phyloP scores from a whole-genome alignment of 805 yeast species.

The Suhomyces sp. region DNA sequence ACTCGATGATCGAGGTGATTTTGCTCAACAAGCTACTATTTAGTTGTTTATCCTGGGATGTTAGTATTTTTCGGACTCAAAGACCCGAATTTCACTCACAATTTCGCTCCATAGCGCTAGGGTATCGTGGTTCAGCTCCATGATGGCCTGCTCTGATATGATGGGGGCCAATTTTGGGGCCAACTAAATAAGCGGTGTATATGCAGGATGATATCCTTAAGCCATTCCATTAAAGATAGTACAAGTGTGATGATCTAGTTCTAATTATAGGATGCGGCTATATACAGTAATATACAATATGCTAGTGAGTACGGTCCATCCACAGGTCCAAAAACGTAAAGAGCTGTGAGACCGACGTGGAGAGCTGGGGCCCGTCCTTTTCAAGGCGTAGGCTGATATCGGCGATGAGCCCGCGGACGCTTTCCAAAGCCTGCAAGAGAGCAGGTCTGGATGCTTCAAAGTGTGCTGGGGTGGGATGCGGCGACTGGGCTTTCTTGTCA shows the following conservation, averaged over 20 bases:
- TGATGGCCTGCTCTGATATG: background rate
- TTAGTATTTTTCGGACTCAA: constrained; percentile 7
- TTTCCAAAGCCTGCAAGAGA: constrained; percentile 1
- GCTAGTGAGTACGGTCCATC: constrained; percentile 12
- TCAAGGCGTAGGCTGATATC: constrained; percentile 31
- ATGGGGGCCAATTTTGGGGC: background rate
- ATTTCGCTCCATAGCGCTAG: constrained; percentile 10
- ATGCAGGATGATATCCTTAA: background rate
- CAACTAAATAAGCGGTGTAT: background rate
- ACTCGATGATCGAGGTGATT: constrained; percentile 37
- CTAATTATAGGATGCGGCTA: background rate
- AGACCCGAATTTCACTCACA: constrained; percentile 6
- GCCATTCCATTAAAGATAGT: too few species aligned
- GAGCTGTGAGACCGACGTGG: constrained; percentile 16
- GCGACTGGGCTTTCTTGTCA: background rate
- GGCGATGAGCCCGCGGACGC: constrained; percentile 32
- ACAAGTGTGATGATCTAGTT: too few species aligned
- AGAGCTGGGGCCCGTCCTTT: constrained; percentile 29
- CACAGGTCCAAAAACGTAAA: constrained; percentile 26
- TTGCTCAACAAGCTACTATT: constrained; percentile 23
- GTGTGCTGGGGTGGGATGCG: background rate
- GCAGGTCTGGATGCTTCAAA: background rate
- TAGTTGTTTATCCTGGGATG: constrained; percentile 19
- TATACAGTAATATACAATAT: background rate
- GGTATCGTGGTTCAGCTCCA: constrained; percentile 3